Evolutionary conservation across 805 yeast species (phyloP).

Genomic region (Ascoidea tarda): DNA sequence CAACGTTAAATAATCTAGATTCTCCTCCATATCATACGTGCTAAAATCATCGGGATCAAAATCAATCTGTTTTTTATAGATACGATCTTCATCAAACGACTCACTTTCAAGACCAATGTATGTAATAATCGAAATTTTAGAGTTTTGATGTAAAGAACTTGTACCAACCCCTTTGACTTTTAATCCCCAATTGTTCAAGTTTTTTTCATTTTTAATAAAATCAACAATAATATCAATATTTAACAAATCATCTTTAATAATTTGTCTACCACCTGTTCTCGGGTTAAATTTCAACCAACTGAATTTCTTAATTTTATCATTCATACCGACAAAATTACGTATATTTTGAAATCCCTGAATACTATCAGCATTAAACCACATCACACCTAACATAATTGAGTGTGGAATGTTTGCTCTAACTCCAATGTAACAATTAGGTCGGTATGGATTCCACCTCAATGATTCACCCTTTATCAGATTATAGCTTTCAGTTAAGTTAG

Average conservation of each 20-base stretch:
- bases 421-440: slow-evolving; percentile 80
- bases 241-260: slow-evolving; percentile 51
- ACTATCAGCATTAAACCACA: slow-evolving; percentile 72
- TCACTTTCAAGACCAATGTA: slow-evolving; percentile 12
- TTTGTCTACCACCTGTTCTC: slow-evolving; percentile 72
- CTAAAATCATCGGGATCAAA: slow-evolving; percentile 14
- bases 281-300: slow-evolving; percentile 89
- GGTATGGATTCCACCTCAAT: slow-evolving; percentile 83
- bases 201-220: slow-evolving; percentile 59
- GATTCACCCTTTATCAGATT: slow-evolving; percentile 21
- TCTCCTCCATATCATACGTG: slow-evolving; percentile 10
- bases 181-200: slow-evolving; percentile 64
- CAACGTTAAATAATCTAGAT: slow-evolving; percentile 19
- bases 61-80: no score
- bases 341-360: slow-evolving; percentile 36
- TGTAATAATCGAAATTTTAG: neutral
- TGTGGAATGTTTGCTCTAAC: slow-evolving; percentile 71
- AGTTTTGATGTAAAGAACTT: slow-evolving; percentile 18
- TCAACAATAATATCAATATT: slow-evolving; percentile 52
- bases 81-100: slow-evolving; percentile 52
- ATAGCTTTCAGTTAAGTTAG: no score
- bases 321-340: slow-evolving; percentile 67
- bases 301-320: slow-evolving; percentile 55
- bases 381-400: slow-evolving; percentile 61
- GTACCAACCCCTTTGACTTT: slow-evolving; percentile 55